Conservation (phyloP, 2,329 filamentous ascomycete genomes). For the Colletotrichum euphorbiae region DNA sequence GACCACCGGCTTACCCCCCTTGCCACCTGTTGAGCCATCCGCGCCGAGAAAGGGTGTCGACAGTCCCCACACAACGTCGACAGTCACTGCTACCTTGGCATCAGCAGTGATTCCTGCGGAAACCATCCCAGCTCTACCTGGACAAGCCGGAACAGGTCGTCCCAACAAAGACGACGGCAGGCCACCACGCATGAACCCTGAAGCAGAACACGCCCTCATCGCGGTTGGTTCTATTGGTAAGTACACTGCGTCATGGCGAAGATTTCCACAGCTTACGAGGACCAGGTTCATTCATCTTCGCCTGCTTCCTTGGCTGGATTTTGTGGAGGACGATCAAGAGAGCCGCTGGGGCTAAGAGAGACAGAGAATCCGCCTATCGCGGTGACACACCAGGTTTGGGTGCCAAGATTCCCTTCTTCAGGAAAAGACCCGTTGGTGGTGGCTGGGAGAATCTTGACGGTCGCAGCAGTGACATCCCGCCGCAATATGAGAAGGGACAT, state of each 20-base stretch:
- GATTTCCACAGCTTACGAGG: neutral
- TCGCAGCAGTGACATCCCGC: slow-evolving; percentile 10
- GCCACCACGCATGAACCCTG: slow-evolving; percentile 42
- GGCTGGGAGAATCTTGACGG: slow-evolving; percentile 50
- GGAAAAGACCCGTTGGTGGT: slow-evolving; percentile 47
- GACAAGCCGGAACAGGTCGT: slow-evolving; percentile 10
- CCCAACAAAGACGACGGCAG: slow-evolving; percentile 28
- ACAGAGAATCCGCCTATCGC: slow-evolving; percentile 40
- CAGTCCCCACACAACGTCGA: slow-evolving; percentile 15
- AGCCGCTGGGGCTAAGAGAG: slow-evolving; percentile 48
- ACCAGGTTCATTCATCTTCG: slow-evolving; percentile 57
- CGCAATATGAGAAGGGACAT: slow-evolving; percentile 44
- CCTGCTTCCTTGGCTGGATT: slow-evolving; percentile 59
- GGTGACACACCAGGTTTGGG: slow-evolving; percentile 44
- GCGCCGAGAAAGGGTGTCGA: slow-evolving; percentile 36
- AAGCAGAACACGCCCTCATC: slow-evolving; percentile 49
- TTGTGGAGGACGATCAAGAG: slow-evolving; percentile 57
- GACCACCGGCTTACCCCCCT: slow-evolving; percentile 10
- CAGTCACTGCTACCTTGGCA: slow-evolving; percentile 33
- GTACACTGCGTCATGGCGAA: neutral
- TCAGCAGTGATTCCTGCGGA: slow-evolving; percentile 28
- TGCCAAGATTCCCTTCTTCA: slow-evolving; percentile 52
- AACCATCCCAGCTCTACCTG: slow-evolving; percentile 34
- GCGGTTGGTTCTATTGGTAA: slow-evolving; percentile 52
- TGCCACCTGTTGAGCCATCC: slow-evolving; percentile 33